Percentiles rank a stretch among this genome's conserved stretches.
Conservation (phyloP, 768 basidiomycete species). For the Termitomyces sp. region DNA sequence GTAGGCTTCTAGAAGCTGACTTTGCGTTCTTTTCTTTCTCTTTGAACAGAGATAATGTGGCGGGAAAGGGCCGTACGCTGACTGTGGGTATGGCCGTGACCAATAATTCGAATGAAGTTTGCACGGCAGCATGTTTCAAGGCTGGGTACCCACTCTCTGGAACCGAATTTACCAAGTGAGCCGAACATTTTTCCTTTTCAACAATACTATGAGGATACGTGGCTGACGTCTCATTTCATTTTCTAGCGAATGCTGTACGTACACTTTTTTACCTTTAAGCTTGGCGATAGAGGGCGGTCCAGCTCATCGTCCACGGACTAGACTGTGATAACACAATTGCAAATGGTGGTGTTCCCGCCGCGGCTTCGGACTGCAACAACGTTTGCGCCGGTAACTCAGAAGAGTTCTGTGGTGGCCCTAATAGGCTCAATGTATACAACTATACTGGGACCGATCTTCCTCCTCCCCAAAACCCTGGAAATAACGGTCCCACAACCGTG, state of each 20-base stretch:
- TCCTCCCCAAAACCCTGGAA: constrained; percentile 30
- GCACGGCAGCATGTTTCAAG: constrained; percentile 59
- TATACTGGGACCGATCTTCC: constrained; percentile 59
- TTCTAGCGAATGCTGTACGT: constrained; percentile 53
- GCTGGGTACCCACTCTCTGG: constrained; percentile 39
- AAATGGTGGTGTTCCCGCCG: constrained; percentile 43
- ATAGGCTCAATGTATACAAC: constrained; percentile 64
- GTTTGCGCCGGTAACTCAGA: constrained; percentile 56
- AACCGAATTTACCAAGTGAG: constrained; percentile 36
- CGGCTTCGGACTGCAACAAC: constrained; percentile 63
- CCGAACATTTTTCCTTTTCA: constrained; percentile 23
- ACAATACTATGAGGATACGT: background rate
- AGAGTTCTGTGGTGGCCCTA: constrained; percentile 73
- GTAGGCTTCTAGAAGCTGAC: constrained; percentile 33
- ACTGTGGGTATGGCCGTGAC: constrained; percentile 28
- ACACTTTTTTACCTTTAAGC: constrained; percentile 7
- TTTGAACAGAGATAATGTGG: constrained; percentile 38
- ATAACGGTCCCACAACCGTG: constrained; percentile 27
- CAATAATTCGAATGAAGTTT: constrained; percentile 49
- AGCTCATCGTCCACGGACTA: constrained; percentile 19
- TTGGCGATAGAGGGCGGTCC: background rate
- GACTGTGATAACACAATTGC: constrained; percentile 47
- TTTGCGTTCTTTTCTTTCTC: constrained; percentile 28
- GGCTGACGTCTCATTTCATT: constrained; percentile 27
- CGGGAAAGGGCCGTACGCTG: constrained; percentile 40